Base-by-base conservation (phyloP, 179 eudicot genomes). In the Drosera spatulata region DNA sequence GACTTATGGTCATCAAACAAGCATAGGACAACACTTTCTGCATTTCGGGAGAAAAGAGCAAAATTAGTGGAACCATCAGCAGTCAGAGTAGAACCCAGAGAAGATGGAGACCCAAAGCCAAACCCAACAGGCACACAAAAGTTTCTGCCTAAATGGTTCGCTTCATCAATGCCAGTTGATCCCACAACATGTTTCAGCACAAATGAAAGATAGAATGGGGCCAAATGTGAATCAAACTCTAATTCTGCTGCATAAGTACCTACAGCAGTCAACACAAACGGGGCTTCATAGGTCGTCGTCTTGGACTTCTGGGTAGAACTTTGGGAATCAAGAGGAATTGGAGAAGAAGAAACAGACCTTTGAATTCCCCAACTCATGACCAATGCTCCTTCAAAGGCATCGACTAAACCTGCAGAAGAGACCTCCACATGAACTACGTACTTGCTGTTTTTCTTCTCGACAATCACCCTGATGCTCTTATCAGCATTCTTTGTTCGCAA, bases 61-160 rank as follows among this genome's bases (percentile, higher is more conserved):
- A 94, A 94, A 74, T 94, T 94, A 42, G 83, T 63, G 10, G 68
- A 75, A 61, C 94, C 88, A 64, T 90, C 87, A 11, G 75, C 64
- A 53, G 63, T 62, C 63, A 81, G 75, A 39, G 95, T 78, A 48
- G 81, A 64, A 49, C 99, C 99, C 58, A 90, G 55, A 10, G 99
- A 97, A 72, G 78, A 72, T 53, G 97, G 83, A 67, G 70, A 59
- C 50, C 99, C 99, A 42, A 87, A 72, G 53, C 81, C 72, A 65
- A 94, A 76, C 62, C 99, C 99, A 46, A 94, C 80, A 46, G 99
- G 99, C 51, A 90, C 84, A 63, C 79, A 75, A 61, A 90, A 90
- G 39, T 72, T 77, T 58, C 82, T 66, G 37, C 85, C 65, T 60
- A 79, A 77, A 63, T 87, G 83, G 69, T 76, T 82, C 75, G 72